These are phyloP conservation scores for Zizania palustris DNA, from an alignment of 202 grass and related monocot species.

Conservation along the genomic window DNA sequence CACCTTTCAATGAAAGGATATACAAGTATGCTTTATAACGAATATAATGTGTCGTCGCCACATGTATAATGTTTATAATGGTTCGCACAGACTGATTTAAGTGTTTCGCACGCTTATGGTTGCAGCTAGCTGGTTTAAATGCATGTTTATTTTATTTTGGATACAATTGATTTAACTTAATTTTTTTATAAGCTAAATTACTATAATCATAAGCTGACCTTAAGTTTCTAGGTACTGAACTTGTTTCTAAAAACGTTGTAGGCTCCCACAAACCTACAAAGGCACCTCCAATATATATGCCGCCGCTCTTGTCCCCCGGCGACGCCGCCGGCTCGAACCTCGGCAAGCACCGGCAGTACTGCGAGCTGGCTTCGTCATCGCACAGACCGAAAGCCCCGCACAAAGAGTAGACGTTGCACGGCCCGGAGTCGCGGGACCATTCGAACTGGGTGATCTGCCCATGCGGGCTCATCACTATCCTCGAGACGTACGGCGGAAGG, in stretches of 20 bases:
- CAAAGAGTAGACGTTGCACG: conserved; percentile 56
- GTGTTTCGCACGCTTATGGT: too few relatives aligned
- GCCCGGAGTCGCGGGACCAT: conserved; percentile 31
- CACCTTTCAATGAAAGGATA: not conserved
- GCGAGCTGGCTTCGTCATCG: conserved; percentile 42
- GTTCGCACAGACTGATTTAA: too few relatives aligned
- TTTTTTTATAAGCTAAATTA: too few relatives aligned
- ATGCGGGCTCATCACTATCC: conserved; percentile 41
- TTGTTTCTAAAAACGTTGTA: too few relatives aligned
- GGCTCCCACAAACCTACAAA: too few relatives aligned
- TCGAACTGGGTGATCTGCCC: conserved; percentile 33
- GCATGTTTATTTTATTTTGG: too few relatives aligned
- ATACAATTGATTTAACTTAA: too few relatives aligned
- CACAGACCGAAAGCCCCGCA: conserved; percentile 61
- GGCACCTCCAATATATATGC: too few relatives aligned
- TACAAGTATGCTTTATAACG: not conserved
- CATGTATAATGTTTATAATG: too few relatives aligned
- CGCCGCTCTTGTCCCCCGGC: conserved; percentile 34
- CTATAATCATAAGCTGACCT: too few relatives aligned
- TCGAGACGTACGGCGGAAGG: conserved; percentile 23
- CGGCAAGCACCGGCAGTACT: conserved; percentile 43
- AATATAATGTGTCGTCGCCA: not conserved
- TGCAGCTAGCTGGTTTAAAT: too few relatives aligned
- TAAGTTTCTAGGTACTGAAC: too few relatives aligned
- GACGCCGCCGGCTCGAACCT: conserved; percentile 40